A percentile compares a stretch with the other conserved stretches of the same genome.
These are phyloP conservation scores for Moesziomyces sp. DNA, from an alignment of 1,284 basidiomycete genomes.

Conservation along the genomic window DNA sequence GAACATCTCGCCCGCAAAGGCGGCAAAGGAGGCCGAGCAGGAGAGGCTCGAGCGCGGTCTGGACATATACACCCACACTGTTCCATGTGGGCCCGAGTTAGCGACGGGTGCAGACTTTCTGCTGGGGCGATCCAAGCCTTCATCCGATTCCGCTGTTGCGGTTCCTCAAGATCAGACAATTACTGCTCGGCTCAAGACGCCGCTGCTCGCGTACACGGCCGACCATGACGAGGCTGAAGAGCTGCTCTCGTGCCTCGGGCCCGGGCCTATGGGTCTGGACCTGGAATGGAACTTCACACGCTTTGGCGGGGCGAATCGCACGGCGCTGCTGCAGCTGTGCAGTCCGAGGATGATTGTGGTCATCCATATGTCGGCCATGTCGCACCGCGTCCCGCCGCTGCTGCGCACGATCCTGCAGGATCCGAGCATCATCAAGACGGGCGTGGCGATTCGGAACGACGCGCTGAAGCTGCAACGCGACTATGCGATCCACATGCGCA, in stretches of 20 bases:
- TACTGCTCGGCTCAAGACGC: constrained; percentile 12
- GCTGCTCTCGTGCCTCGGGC: constrained; percentile 26
- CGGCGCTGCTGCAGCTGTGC: constrained; percentile 53
- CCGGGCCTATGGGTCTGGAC: constrained; percentile 51
- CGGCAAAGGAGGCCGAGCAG: constrained; percentile 15
- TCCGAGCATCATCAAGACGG: constrained; percentile 45
- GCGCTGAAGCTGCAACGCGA: constrained; percentile 55
- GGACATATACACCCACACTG: constrained; percentile 18
- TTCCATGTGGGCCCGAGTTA: constrained; percentile 18
- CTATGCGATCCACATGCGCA: constrained; percentile 38
- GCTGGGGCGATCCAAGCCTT: constrained; percentile 7
- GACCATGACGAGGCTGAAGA: constrained; percentile 31
- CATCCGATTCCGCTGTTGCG: not conserved
- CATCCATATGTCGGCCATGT: constrained; percentile 51
- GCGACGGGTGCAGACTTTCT: constrained; percentile 16
- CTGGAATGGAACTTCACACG: constrained; percentile 53
- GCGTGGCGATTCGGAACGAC: constrained; percentile 56
- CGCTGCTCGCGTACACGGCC: constrained; percentile 37
- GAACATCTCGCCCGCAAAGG: constrained; percentile 7
- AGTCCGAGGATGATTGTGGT: constrained; percentile 38
- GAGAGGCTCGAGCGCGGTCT: constrained; percentile 28
- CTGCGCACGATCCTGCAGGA: constrained; percentile 45
- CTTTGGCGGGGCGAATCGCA: constrained; percentile 9
- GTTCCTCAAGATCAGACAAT: no score
- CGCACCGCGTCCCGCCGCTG: constrained; percentile 13